Evolutionary conservation across 305 asterid species (phyloP), one percentile per base, ranked within the genome.

Genomic region (Salvia sclarea): DNA sequence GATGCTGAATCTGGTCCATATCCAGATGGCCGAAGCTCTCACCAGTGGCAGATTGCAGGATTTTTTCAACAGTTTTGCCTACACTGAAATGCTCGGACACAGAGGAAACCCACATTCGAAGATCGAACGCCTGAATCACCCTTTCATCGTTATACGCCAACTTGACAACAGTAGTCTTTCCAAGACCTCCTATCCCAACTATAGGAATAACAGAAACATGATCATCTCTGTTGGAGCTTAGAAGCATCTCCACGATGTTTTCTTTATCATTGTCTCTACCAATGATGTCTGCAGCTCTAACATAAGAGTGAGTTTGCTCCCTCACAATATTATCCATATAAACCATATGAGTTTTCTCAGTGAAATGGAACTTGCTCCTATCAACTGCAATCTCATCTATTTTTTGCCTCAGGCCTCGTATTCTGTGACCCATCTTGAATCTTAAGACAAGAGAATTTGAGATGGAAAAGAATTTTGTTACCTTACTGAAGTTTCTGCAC

Each of bases 221-320:
- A 48, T 79, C 83, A 24, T 79, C 79, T 31, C 71, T 68, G 21
- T 1, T 52, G 14, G 54, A 38, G 48, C 60, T 75, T 25, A 84
- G 75, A 35, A 80, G 81, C 70, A 75, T 78, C 66, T 68, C 70
- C 16, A 77, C 75, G 35, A 79, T 72, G 67, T 45, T 38, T 60
- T 84, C 84, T 48, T 69, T 82, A 70, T 81, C 86, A 31, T 30
- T 45, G 13, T 81, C 86, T 72, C 88, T 81, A 69, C 88, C 84
- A 8, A 84, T 72, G 58, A 84, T 77, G 30, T 81, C 88, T 17
- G 84, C 76, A 22, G 84, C 81, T 57, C 74, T 79, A 6, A 83
- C 86, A 79, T 64, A 83, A n/a, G 88, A 83, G 78, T 79, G 88
- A 61, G 88, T 81, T 76, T 83, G 88, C 38, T 81, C 88, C 66